Evolutionary conservation across 1,284 basidiomycete genomes (phyloP), one percentile per base, ranked within the genome.

Genomic region (Volvariella surrecta): DNA sequence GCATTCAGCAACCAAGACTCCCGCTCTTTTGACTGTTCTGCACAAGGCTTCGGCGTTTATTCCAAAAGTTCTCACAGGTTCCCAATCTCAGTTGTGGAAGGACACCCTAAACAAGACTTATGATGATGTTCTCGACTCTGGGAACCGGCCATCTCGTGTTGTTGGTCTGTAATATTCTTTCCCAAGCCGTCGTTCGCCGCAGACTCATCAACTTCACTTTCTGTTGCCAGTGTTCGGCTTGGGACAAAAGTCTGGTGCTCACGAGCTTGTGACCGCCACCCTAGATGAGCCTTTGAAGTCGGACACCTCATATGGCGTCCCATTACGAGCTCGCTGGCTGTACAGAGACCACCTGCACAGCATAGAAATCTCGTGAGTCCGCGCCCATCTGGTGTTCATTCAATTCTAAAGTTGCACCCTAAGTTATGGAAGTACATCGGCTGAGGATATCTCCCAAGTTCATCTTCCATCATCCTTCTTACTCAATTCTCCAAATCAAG

Each of bases 281-380:
- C 60, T 87, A n/a, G 71, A 79, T 40, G 76, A 84, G 43, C 82
- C 82, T 8, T 71, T 87, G 48, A 65, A 67, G 2, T 73, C 74
- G 9, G 70, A 76, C 45, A 42, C 61, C 20, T 52, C 57, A 11
- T 65, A 72, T 45, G 67, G 62, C 39, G 56, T 62, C 35, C 52
- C 52, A 13, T 53, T 79, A 40, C 67, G 66, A 42, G 56, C 63
- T 42, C 65, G 76, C 32, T 76, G 74, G 74, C 62, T 60, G 47
- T 48, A 54, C 39, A 37, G 48, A 37, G 45, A 54, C 30, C 54
- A 61, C 20, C 51, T 56, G 32, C 35, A 45, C 20, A 41, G 21
- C 39, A 50, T 67, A 19, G 61, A 55, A 13, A 59, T 76, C 28
- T 64, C 67, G 72, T 76, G 55, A 57, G 71, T 54, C 22, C 39